A percentile compares a stretch with the other conserved stretches of the same genome.
Conservation (phyloP, 305 asterid genomes). For the Solanum hybrid region DNA sequence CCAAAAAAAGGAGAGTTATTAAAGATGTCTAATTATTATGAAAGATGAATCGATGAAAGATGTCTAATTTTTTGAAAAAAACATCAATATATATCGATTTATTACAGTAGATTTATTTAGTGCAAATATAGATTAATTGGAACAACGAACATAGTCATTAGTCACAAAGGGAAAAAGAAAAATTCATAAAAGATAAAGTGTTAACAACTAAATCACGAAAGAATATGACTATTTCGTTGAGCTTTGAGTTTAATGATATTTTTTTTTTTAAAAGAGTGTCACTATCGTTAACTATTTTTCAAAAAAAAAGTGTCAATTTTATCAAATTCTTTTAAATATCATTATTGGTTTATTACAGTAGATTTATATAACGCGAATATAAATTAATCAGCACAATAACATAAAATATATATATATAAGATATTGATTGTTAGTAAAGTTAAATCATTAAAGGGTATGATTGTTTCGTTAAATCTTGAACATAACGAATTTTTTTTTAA, state of each 20-base stretch:
- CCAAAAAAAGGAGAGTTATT: too few species aligned
- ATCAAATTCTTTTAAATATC: not conserved
- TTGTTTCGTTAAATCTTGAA: not conserved
- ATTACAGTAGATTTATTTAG: too few species aligned
- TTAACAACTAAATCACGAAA: not conserved
- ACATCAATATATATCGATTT: too few species aligned
- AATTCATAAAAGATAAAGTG: not conserved
- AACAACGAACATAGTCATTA: too few species aligned
- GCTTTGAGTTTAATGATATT: not conserved
- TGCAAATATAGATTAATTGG: not conserved
- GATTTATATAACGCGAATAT: too few species aligned
- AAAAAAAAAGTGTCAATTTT: not conserved
- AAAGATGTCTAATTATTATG: not conserved
- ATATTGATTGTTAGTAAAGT: too few species aligned
- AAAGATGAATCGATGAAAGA: not conserved
- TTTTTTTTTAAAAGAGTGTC: not conserved
- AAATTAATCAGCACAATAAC: too few species aligned
- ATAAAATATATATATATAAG: too few species aligned
- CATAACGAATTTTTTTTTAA: accelerated
- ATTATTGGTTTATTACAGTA: too few species aligned
- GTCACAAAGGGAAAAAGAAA: not conserved
- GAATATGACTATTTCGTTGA: not conserved
- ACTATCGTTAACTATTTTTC: too few species aligned
- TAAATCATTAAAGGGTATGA: too few species aligned
- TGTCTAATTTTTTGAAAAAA: too few species aligned